Base-by-base conservation (phyloP, 108 stramenopile species). In the Pseudonitzschia pungens region DNA sequence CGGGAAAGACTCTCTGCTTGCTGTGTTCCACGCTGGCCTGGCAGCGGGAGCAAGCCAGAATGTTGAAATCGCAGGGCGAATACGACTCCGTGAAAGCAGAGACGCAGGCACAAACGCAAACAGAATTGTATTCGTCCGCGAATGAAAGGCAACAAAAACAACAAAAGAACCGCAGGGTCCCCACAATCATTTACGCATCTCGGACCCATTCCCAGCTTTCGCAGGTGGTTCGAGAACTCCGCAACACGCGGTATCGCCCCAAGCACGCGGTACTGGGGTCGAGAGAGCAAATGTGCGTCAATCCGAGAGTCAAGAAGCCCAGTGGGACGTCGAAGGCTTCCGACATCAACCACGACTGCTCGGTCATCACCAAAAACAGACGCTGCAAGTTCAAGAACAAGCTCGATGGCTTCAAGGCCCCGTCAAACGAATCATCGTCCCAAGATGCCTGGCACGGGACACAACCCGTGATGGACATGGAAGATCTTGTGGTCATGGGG, bases 131-230 rank as follows among this genome's bases (percentile, higher is more conserved):
- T 48, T 52, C 50, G 21, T 27, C 44, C 1, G n/a, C n/a, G n/a
- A n/a, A n/a, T n/a, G n/a, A n/a, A n/a, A n/a, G n/a, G n/a, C 12
- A 70, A 70, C 69, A 70, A 31, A 21, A 21, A 42, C 18, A 50
- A 5, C 75, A 65, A 29, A 31, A n/a, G 43, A 68, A 33, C 11
- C 45, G 71, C 26, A 36, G 76, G 18, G 77, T 80, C 29, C 92
- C 93, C 0, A 89, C 84, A 24, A 97, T 99, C 42, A 90, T 99
- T 63, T 99, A 99, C 75, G 97, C 98, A 56, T 93, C 96, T 26
- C 84, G 99, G 10, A 99, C 99, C 0, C 99, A 99, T 78, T 92
- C 92, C 4, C 99, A 99, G 75, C 77, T 99, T 20, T 87, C 87
- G 9, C 98, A 99, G 83, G 99, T 99, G 27, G 92, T 98, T 36